Evolutionary conservation across 23 red algal species (phyloP).

Genomic region (Gracilaria vermiculophylla): DNA sequence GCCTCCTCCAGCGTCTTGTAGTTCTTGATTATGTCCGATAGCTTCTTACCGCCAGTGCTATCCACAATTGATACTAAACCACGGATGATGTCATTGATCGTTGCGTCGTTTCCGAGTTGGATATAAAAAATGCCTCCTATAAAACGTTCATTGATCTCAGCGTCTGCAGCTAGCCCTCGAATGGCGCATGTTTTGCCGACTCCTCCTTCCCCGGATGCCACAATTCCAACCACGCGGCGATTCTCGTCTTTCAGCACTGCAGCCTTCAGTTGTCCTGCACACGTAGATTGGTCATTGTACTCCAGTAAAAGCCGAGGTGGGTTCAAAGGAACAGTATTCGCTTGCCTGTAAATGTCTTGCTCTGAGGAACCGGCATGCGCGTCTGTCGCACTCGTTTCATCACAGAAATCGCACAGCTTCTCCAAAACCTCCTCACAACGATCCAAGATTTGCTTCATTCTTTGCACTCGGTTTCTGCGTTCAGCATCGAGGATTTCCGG

Average conservation of each 20-base stretch:
- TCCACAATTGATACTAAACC: background rate
- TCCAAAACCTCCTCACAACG: too few species aligned
- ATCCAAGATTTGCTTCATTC: too few species aligned
- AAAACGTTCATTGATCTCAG: background rate
- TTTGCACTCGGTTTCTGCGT: too few species aligned
- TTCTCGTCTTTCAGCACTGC: background rate
- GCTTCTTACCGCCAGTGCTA: background rate
- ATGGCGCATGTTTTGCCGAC: slow-evolving; percentile 11
- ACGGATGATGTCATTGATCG: background rate
- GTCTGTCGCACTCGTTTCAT: too few species aligned
- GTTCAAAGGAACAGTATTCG: too few species aligned
- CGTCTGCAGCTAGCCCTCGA: background rate
- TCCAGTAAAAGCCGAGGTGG: too few species aligned
- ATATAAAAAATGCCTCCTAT: background rate
- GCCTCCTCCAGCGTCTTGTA: background rate
- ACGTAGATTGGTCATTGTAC: background rate
- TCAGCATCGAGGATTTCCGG: too few species aligned
- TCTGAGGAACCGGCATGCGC: too few species aligned
- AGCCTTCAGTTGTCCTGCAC: background rate
- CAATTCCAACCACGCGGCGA: background rate
- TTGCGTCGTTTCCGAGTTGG: background rate
- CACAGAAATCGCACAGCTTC: too few species aligned
- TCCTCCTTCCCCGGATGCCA: background rate
- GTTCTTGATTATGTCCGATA: background rate
- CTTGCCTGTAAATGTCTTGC: too few species aligned